Evolutionary conservation across 73 alveolate species (phyloP).

Genomic region (Tetrahymena borealis): DNA sequence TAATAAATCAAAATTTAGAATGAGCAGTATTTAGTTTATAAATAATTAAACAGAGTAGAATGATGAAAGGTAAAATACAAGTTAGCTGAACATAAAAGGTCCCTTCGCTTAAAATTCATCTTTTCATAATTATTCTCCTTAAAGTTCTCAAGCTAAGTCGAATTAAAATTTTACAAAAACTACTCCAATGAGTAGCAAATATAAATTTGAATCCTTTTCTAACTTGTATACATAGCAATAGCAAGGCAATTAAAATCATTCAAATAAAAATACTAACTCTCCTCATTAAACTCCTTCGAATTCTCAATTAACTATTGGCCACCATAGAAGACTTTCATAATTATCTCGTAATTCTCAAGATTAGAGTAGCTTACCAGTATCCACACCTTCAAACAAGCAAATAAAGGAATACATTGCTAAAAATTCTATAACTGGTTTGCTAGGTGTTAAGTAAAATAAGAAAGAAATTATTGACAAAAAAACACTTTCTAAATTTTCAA

Average conservation of each 20-base stretch:
- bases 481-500: not conserved
- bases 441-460: not conserved
- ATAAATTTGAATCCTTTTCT: not conserved
- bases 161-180: not conserved
- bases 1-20: not conserved
- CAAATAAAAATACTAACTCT: not conserved
- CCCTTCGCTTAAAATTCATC: not conserved
- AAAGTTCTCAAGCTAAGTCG: not conserved
- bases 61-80: not conserved
- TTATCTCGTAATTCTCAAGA: not conserved
- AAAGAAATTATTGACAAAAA: not conserved
- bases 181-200: not conserved
- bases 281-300: not conserved
- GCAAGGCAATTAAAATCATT: not conserved
- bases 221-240: not conserved
- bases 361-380: not conserved
- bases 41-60: not conserved
- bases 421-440: not conserved
- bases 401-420: not conserved
- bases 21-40: not conserved
- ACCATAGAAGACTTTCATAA: not conserved
- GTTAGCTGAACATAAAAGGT: not conserved
- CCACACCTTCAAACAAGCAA: not conserved
- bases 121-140: not conserved
- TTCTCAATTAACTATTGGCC: not conserved